These are phyloP conservation scores for Astragalus membranaceus DNA, from an alignment of 306 rosid genomes.

Conservation along the genomic window DNA sequence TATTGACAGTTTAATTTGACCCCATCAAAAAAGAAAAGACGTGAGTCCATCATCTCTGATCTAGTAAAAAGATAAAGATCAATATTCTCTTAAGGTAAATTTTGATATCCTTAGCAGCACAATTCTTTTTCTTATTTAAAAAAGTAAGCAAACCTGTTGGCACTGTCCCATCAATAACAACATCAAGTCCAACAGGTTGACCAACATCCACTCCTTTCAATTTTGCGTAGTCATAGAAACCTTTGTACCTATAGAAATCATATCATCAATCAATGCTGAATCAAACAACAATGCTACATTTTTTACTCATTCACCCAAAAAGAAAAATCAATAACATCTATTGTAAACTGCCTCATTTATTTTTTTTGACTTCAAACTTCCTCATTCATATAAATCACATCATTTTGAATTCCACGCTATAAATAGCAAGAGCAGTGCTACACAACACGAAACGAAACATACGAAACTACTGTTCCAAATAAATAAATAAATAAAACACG, in stretches of 20 bases:
- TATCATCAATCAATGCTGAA: slow-evolving; percentile 3
- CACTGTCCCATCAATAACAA: slow-evolving; percentile 85
- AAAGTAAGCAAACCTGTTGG: slow-evolving; percentile 61
- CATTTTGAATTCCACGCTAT: background rate
- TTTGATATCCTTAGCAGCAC: background rate
- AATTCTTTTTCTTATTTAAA: background rate
- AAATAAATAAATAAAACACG: too few species aligned
- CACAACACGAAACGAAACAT: too few species aligned
- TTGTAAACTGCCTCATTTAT: too few species aligned
- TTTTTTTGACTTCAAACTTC: too few species aligned
- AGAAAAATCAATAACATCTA: background rate
- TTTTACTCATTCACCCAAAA: background rate
- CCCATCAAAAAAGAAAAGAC: background rate
- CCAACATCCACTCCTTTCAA: slow-evolving; percentile 59
- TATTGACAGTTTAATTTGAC: background rate
- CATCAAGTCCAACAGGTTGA: slow-evolving; percentile 74
- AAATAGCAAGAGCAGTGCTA: too few species aligned
- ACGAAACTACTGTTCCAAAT: too few species aligned
- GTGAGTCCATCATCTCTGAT: background rate
- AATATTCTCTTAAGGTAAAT: slow-evolving; percentile 1
- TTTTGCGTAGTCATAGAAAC: slow-evolving; percentile 63
- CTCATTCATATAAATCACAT: background rate
- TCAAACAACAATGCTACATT: background rate
- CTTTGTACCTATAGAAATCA: slow-evolving; percentile 94
- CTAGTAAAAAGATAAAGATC: background rate